phyloP scores from a whole-genome alignment of 805 yeast species.

The Clavispora santaluciae region DNA sequence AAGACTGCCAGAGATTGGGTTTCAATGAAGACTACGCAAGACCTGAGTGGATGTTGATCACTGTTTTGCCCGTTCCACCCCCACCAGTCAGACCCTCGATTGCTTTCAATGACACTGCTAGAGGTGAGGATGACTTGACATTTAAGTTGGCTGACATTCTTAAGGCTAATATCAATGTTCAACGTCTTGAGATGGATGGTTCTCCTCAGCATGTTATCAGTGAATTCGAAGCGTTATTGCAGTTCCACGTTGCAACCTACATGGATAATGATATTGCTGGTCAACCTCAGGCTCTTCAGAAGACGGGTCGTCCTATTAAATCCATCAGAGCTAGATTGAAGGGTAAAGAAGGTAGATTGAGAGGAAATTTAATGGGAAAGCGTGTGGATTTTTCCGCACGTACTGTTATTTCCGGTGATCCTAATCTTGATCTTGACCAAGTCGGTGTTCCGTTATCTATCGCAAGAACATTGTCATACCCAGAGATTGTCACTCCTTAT shows the following conservation, averaged over 20 bases:
- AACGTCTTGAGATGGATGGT: conserved; percentile 95
- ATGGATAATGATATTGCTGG: conserved; percentile 99
- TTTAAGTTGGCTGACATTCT: conserved; percentile 94
- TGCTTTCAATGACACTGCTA: conserved; percentile 95
- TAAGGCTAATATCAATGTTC: conserved; percentile 96
- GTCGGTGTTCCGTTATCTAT: conserved; percentile 98
- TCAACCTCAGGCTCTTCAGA: conserved; percentile 97
- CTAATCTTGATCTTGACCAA: conserved; percentile 94
- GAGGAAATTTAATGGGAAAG: conserved; percentile 99
- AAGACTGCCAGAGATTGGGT: conserved; percentile 79
- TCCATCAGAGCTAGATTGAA: conserved; percentile 98
- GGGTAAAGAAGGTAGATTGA: conserved; percentile 98
- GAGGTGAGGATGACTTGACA: conserved; percentile 99
- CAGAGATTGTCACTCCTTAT: conserved; percentile 96
- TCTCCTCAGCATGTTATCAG: conserved; percentile 97
- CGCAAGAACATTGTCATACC: conserved; percentile 92
- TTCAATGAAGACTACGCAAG: conserved; percentile 94
- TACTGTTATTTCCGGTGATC: conserved; percentile 99
- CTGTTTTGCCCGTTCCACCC: conserved; percentile 99
- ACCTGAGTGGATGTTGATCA: conserved; percentile 97
- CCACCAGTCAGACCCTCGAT: conserved; percentile 99
- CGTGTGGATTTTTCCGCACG: conserved; percentile 99
- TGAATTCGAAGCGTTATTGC: conserved; percentile 92
- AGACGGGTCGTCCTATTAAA: conserved; percentile 97
- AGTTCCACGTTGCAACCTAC: conserved; percentile 97